These are phyloP conservation scores for Pichia gijzeniarum DNA, from an alignment of 805 yeast species.

Conservation along the genomic window DNA sequence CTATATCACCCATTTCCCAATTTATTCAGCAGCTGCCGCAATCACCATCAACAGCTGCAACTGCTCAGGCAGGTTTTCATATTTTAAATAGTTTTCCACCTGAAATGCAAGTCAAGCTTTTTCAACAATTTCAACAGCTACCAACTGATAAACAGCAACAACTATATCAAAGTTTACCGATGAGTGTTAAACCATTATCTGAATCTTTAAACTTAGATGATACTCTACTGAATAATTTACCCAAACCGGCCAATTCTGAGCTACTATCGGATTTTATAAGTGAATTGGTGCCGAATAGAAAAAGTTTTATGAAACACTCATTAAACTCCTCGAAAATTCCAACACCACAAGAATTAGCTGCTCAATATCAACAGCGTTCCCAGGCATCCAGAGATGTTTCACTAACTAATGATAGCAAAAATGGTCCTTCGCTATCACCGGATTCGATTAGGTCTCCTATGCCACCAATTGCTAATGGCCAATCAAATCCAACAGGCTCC, in stretches of 20 bases:
- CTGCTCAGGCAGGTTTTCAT: conserved; percentile 12
- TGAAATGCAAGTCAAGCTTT: conserved; percentile 13
- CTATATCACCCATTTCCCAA: conserved; percentile 13
- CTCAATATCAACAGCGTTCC: conserved; percentile 19
- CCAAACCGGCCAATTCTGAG: neutral
- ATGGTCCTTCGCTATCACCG: conserved; percentile 26
- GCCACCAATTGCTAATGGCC: conserved; percentile 17
- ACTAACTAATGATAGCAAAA: conserved; percentile 14
- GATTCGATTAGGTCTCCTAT: conserved; percentile 27
- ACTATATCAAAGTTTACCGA: conserved; percentile 12
- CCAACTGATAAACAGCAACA: conserved; percentile 18
- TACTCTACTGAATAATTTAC: neutral
- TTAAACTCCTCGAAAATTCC: conserved; percentile 5
- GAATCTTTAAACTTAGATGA: conserved; percentile 2
- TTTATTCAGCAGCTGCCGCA: conserved; percentile 11
- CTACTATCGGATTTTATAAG: conserved; percentile 11
- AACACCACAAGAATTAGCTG: conserved; percentile 18
- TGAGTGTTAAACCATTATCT: conserved; percentile 4
- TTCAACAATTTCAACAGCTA: conserved; percentile 14
- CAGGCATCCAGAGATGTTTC: conserved; percentile 6
- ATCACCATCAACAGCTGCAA: conserved; percentile 9
- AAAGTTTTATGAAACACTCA: conserved; percentile 2
- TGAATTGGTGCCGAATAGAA: conserved; percentile 10
- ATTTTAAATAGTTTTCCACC: conserved; percentile 14
- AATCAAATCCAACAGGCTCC: conserved; percentile 13